Base-by-base conservation (phyloP, 2,329 filamentous ascomycete species). In the Colletotrichum scovillei region DNA sequence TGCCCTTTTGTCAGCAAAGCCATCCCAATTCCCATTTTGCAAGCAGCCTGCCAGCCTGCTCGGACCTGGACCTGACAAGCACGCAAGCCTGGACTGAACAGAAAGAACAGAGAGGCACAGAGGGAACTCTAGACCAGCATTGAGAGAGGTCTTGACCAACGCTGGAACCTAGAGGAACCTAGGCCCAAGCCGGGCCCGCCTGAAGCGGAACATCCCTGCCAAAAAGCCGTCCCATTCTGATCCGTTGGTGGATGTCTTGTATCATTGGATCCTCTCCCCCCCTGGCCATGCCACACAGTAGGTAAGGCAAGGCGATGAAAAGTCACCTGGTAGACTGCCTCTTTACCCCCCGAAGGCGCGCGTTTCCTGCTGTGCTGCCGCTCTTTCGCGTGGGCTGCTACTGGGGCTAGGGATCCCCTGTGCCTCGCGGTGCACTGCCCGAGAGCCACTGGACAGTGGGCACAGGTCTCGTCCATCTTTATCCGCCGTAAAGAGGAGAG, bases 381-480 rank as follows among this genome's bases (percentile, higher is more conserved):
- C 38, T 64, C 46, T 32, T 55, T 26, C 46, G 63, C 53, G 59
- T 70, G 53, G 32, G 58, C 35, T 55, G 30, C 26, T 12, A 49
- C 62, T 55, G 11, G 66, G 59, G 66, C 66, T 60, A 22, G 42
- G 42, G 16, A 19, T 59, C 66, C 70, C 66, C 70, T 69, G 70
- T 73, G 66, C 59, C 53, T 53, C 26, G 59, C 28, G 59, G 49
- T 71, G 71, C 67, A 73, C 71, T 73, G 71, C 71, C 71, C 56
- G 35, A 22, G 55, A 65, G 55, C 60, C 66, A 57, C 49, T 68
- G 46, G 26, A 55, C 66, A 57, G 35, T 68, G 46, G 22, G 22
- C 28, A 49, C 19, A n/a, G 42, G 42, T 30, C 55, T 28, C 24
- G 55, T 24, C 55, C 55, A 19, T 7, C 14, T 42, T 16, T 19